Percentiles rank a stretch among this genome's conserved stretches.
Evolutionary conservation across 306 rosid genomes (phyloP).

Genomic region (Dalbergia cochinchinensis): DNA sequence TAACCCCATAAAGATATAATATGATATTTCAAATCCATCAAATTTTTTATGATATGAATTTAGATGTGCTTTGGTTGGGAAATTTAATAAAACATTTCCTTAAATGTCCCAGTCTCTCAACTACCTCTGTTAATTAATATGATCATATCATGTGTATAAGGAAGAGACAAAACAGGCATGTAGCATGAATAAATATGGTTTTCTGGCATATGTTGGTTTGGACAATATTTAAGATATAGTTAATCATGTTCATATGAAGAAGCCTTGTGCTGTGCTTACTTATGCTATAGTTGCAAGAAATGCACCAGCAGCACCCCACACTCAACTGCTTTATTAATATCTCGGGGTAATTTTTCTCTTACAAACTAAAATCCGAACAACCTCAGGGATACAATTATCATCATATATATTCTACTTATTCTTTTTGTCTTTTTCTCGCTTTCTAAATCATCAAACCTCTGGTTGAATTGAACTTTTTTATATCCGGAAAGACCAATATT

Average conservation of each 20-base stretch:
- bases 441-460: too few species aligned
- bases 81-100: constrained; percentile 26
- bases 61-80: constrained; percentile 42
- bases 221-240: neutral
- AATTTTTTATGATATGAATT: neutral
- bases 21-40: neutral
- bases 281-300: neutral
- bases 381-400: too few species aligned
- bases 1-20: neutral
- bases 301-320: neutral
- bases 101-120: constrained; percentile 27
- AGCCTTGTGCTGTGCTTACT: neutral
- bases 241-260: neutral
- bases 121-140: neutral
- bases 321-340: neutral
- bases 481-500: too few species aligned
- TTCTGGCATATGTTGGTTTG: neutral
- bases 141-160: neutral
- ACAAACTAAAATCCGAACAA: too few species aligned
- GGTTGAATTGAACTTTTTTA: too few species aligned
- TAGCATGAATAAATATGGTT: neutral
- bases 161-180: neutral
- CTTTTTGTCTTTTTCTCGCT: too few species aligned
- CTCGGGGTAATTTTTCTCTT: neutral
- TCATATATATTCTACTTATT: too few species aligned